Percentiles rank a stretch among this genome's conserved stretches.
Evolutionary conservation across 2,329 filamentous ascomycete species (phyloP).

Genomic region (Colletotrichum truncatum): DNA sequence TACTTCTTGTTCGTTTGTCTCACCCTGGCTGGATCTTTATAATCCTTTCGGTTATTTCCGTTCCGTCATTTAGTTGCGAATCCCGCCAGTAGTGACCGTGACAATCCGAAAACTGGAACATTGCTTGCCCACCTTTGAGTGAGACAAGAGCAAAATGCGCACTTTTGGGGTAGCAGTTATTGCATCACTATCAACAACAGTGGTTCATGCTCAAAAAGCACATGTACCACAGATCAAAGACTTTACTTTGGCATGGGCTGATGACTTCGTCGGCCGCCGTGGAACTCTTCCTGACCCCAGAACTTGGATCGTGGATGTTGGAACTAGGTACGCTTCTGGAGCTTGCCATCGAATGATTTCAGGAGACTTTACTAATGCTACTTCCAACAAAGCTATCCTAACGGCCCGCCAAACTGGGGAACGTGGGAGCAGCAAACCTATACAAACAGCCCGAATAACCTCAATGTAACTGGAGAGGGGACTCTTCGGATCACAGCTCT

Average conservation of each 20-base stretch:
- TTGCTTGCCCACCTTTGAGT: neutral
- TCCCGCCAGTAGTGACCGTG: too few relatives aligned
- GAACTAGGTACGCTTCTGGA: conserved; percentile 36
- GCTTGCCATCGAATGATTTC: too few relatives aligned
- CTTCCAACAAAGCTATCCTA: conserved; percentile 45
- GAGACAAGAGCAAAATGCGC: neutral
- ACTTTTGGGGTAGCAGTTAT: neutral
- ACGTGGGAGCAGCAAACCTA: conserved; percentile 59
- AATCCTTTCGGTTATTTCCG: neutral
- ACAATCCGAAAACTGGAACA: too few relatives aligned
- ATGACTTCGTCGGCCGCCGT: conserved; percentile 49
- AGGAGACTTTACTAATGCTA: neutral
- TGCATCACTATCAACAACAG: neutral
- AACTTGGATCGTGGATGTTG: conserved; percentile 56
- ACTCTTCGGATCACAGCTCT: conserved; percentile 56
- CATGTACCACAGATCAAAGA: conserved; percentile 35
- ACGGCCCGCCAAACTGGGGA: conserved; percentile 54
- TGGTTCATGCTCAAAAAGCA: neutral
- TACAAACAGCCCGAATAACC: conserved; percentile 49
- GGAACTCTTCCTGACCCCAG: conserved; percentile 44
- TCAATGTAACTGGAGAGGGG: conserved; percentile 57
- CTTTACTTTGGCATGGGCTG: conserved; percentile 50
- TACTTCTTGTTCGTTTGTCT: neutral
- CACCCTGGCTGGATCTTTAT: neutral
- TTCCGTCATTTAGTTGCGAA: too few relatives aligned